A percentile compares a stretch with the other conserved stretches of the same genome.
These are phyloP conservation scores for Saccharomyces uvarum DNA, from an alignment of 1,139 yeast species.

Conservation along the genomic window DNA sequence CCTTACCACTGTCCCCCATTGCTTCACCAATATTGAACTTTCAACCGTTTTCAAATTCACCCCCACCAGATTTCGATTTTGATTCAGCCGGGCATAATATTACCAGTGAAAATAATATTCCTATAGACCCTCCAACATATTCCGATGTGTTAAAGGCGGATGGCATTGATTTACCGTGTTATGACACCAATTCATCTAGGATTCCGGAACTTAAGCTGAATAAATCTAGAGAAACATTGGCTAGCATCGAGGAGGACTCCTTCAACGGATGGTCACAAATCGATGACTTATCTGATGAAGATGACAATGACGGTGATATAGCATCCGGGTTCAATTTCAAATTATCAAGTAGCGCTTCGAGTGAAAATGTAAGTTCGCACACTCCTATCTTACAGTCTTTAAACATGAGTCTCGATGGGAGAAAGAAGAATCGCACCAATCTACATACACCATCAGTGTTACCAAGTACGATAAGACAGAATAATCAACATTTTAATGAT, in stretches of 20 bases:
- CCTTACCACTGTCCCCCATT: constrained; percentile 43
- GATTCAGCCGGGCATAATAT: constrained; percentile 4
- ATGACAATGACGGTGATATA: constrained; percentile 27
- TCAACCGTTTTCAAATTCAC: constrained; percentile 7
- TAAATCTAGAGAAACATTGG: constrained; percentile 16
- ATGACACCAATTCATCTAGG: not conserved
- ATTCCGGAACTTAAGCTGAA: constrained; percentile 17
- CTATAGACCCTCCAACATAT: constrained; percentile 34
- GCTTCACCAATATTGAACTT: constrained; percentile 21
- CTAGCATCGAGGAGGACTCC: not conserved
- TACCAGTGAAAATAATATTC: constrained; percentile 18
- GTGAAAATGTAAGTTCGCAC: constrained; percentile 18
- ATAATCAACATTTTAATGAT: constrained; percentile 13
- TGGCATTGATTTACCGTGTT: constrained; percentile 3
- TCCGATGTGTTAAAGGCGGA: constrained; percentile 26
- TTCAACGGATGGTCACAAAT: constrained; percentile 6
- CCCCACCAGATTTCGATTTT: constrained; percentile 27
- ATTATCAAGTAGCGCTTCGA: not conserved
- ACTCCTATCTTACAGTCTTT: constrained; percentile 15
- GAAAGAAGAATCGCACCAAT: constrained; percentile 7
- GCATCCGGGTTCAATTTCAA: constrained; percentile 28
- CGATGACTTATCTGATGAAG: constrained; percentile 4
- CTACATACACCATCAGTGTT: constrained; percentile 10
- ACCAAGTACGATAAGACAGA: constrained; percentile 31
- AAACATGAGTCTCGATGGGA: constrained; percentile 8